Evolutionary conservation across 257 asterid species (phyloP), one percentile per base, ranked within the genome.

Genomic region (Scutellaria baicalensis): DNA sequence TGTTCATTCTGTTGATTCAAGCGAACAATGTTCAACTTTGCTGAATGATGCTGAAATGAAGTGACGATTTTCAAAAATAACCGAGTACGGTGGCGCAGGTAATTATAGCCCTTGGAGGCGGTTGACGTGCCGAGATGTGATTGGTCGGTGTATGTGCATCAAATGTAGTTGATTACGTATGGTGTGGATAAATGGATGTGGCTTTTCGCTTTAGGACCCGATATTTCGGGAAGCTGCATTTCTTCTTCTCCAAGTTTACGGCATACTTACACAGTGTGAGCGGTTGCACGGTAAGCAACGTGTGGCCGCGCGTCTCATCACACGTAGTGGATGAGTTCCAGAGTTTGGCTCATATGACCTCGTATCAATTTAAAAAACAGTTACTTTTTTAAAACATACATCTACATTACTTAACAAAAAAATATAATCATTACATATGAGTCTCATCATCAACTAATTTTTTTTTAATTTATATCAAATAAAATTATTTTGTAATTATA

Each of bases 1-100:
- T 74, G 48, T 83, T 86, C 97, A 92, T 92, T 59, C 80, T 71
- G 78, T 43, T 60, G 59, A 20, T n/a, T 42, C 61, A 33, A 51
- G 27, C 40, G 27, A 43, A 48, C 47, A 40, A 5, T 14, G 60
- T 47, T 23, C 31, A 12, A 33, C 5, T 38, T 11, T 40, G 6
- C 17, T 1, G 73, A 36, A 13, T 43, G 10, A 20, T 75, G 20
- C 0, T 52, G 49, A 57, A 44, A 16, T 66, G 49, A 44, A 45
- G 5, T 9, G 62, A 62, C 54, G 55, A 68, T 40, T 67, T 70
- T 40, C 1, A 11, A 14, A 5, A 21, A 2, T 1, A 43, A 48
- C 12, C 20, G 20, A 1, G 43, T 4, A 33, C 72, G 74, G 80
- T 60, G 80, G 21, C 44, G 66, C 66, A 61, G 57, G 38, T 10